Conservation (phyloP, 2,329 filamentous ascomycete genomes). For the Aureobasidium sp. region DNA sequence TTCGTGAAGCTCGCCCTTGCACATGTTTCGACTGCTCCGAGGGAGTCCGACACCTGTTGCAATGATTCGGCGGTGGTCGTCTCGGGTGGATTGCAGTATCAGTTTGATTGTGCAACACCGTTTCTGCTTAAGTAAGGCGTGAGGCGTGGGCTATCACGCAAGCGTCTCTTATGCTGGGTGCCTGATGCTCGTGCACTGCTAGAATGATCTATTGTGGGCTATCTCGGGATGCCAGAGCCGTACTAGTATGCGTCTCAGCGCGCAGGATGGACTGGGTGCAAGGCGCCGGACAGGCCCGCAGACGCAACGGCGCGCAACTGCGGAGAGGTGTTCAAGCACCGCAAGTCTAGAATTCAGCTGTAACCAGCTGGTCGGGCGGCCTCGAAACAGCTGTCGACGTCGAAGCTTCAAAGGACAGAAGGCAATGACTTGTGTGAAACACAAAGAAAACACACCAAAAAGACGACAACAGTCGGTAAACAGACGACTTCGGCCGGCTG, state of each 20-base stretch:
- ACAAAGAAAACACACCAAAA: not conserved
- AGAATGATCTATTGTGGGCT: not conserved
- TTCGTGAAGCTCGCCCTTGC: not conserved
- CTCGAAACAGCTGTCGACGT: not conserved
- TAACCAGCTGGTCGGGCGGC: not conserved
- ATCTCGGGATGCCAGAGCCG: not conserved
- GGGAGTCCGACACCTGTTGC: not conserved
- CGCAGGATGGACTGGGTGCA: not conserved
- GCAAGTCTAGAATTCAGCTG: not conserved
- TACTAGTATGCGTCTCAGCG: not conserved
- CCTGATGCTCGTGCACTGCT: constrained; percentile 3
- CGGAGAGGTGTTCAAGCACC: not conserved
- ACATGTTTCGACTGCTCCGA: not conserved
- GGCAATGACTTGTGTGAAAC: not conserved
- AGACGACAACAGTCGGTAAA: not conserved
- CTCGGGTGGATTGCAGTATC: not conserved
- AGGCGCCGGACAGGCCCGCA: constrained; percentile 2
- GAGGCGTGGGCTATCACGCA: not conserved
- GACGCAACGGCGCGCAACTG: constrained; percentile 5
- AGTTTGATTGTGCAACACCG: constrained; percentile 1
- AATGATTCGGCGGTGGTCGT: not conserved
- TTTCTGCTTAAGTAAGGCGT: not conserved
- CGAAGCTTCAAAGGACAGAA: not conserved
- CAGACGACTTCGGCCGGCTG: not conserved
- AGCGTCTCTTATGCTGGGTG: not conserved